Percentiles rank a stretch among this genome's conserved stretches.
Conservation (phyloP, 2,329 filamentous ascomycete genomes). For the Colletotrichum sp. region DNA sequence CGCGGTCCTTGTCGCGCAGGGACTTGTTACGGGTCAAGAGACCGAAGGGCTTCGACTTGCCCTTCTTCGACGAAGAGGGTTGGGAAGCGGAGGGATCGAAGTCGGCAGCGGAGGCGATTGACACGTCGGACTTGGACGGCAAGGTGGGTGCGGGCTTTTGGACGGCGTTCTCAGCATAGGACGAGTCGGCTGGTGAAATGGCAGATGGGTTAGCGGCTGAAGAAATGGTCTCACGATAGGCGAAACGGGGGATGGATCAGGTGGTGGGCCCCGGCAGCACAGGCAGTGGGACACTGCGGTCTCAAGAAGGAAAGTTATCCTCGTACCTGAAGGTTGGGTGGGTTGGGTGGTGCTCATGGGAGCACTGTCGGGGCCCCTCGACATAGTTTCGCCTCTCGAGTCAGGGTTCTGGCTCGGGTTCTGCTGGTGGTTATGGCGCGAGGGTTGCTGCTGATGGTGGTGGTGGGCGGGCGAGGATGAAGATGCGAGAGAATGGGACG, state of each 20-base stretch:
- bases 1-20: slow-evolving; percentile 51
- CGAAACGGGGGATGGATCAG: slow-evolving; percentile 22
- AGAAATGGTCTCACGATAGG: slow-evolving; percentile 23
- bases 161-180: slow-evolving; percentile 36
- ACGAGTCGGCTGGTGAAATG: slow-evolving; percentile 30
- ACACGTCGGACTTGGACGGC: slow-evolving; percentile 57
- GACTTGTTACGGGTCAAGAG: slow-evolving; percentile 58
- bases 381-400: slow-evolving; percentile 41
- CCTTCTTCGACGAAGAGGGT: slow-evolving; percentile 45
- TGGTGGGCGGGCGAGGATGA: slow-evolving; percentile 24
- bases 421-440: slow-evolving; percentile 25
- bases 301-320: slow-evolving; percentile 21
- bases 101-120: slow-evolving; percentile 55
- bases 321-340: slow-evolving; percentile 24
- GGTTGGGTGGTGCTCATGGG: slow-evolving; percentile 18
- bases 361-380: slow-evolving; percentile 39
- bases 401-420: slow-evolving; percentile 33
- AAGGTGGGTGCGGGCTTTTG: slow-evolving; percentile 45
- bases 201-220: slow-evolving; percentile 12
- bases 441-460: slow-evolving; percentile 17
- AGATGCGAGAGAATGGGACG: slow-evolving; percentile 38
- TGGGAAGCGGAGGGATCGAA: slow-evolving; percentile 40
- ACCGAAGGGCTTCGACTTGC: slow-evolving; percentile 61
- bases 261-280: slow-evolving; percentile 17
- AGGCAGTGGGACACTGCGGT: slow-evolving; percentile 19